Percentiles rank a stretch among this genome's conserved stretches.
Evolutionary conservation across 2,329 filamentous ascomycete species (phyloP).

Genomic region (Aureobasidium sp.): DNA sequence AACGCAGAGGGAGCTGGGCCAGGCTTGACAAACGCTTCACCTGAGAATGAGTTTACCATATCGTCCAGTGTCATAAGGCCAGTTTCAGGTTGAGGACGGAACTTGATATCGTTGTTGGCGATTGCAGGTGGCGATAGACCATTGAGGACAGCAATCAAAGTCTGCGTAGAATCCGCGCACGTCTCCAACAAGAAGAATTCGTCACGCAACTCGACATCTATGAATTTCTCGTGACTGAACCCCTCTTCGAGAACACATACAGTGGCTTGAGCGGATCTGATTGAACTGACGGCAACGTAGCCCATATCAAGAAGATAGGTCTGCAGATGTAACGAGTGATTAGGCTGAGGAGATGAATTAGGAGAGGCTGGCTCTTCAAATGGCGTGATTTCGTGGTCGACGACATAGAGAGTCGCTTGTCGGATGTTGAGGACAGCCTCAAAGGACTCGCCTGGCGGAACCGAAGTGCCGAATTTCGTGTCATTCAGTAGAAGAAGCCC

Average conservation of each 20-base stretch:
- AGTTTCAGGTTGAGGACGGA: slow-evolving; percentile 63
- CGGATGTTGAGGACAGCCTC: slow-evolving; percentile 61
- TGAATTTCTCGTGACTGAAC: slow-evolving; percentile 53
- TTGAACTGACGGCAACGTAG: slow-evolving; percentile 78
- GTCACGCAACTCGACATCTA: slow-evolving; percentile 77
- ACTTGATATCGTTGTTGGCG: slow-evolving; percentile 75
- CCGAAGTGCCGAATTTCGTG: slow-evolving; percentile 59
- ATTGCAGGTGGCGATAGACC: slow-evolving; percentile 76
- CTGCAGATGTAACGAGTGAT: slow-evolving; percentile 29
- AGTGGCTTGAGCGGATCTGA: slow-evolving; percentile 68
- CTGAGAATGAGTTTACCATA: slow-evolving; percentile 82
- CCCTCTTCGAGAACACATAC: slow-evolving; percentile 54
- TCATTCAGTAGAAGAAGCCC: slow-evolving; percentile 72
- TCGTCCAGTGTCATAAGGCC: slow-evolving; percentile 65
- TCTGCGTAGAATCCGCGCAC: slow-evolving; percentile 95
- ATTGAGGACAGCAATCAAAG: slow-evolving; percentile 70
- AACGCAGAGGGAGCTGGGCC: slow-evolving; percentile 54
- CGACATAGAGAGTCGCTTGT: slow-evolving; percentile 75
- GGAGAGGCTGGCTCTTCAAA: neutral
- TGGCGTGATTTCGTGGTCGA: slow-evolving; percentile 55
- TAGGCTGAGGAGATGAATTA: neutral
- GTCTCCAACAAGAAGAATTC: slow-evolving; percentile 86
- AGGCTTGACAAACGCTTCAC: slow-evolving; percentile 64
- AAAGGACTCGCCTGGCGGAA: slow-evolving; percentile 59
- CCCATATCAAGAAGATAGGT: slow-evolving; percentile 53